Conservation (phyloP, 1,284 basidiomycete genomes). For the Phellopilus nigrolimitatus region DNA sequence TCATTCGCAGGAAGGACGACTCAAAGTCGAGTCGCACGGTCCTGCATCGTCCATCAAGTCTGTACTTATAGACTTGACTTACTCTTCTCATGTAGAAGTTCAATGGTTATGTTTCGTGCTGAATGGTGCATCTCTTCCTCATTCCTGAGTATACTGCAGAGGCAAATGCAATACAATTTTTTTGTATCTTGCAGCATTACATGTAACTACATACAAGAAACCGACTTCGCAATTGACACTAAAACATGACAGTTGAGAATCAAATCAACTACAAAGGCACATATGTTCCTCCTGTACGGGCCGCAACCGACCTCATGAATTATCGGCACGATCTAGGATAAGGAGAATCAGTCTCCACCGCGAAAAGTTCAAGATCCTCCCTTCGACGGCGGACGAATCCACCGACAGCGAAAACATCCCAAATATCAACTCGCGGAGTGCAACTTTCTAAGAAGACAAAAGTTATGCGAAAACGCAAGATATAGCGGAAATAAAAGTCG, state of each 20-base stretch:
- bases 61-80: no score
- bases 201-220: background rate
- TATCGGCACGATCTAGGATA: constrained; percentile 42
- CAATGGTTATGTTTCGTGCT: no score
- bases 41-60: no score
- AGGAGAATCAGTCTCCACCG: constrained; percentile 44
- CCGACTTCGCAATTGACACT: background rate
- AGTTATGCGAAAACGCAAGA: constrained; percentile 14
- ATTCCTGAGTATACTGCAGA: no score
- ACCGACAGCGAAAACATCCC: constrained; percentile 39
- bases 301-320: constrained; percentile 26
- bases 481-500: constrained; percentile 26
- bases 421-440: constrained; percentile 70
- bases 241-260: background rate
- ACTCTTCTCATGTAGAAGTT: no score
- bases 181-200: no score
- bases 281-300: constrained; percentile 33
- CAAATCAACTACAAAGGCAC: background rate
- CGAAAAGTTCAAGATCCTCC: constrained; percentile 24
- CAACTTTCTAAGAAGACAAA: constrained; percentile 50
- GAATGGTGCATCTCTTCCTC: no score
- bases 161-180: no score
- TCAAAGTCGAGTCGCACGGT: no score
- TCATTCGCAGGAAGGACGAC: no score
- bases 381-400: constrained; percentile 18